phyloP scores from a whole-genome alignment of 345 rosid species.

The Camelina laxa region DNA sequence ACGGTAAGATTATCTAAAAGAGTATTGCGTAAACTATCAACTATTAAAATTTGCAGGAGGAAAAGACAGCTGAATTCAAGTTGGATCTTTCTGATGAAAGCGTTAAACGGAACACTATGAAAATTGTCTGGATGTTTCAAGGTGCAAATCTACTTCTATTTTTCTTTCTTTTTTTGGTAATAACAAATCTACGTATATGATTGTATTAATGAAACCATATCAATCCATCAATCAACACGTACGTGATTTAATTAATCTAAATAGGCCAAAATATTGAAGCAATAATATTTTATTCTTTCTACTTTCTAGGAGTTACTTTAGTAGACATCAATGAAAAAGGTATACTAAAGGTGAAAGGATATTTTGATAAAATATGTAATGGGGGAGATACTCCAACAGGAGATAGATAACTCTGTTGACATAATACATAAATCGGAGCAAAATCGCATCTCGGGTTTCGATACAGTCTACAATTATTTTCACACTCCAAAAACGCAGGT shows the following conservation, averaged over 20 bases:
- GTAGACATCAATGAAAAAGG: constrained; percentile 3
- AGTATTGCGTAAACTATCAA: constrained; percentile 4
- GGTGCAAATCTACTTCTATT: not conserved
- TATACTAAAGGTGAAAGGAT: not conserved
- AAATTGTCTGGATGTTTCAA: not conserved
- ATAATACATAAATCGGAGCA: not conserved
- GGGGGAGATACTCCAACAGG: not conserved
- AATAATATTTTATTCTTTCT: not conserved
- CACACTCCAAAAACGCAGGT: not conserved
- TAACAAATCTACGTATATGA: not conserved
- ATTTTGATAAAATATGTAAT: not conserved
- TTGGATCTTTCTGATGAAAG: constrained; percentile 5
- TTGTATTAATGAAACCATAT: not conserved
- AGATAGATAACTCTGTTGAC: not conserved
- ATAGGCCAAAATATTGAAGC: no score
- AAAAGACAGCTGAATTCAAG: not conserved
- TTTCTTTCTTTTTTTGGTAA: no score
- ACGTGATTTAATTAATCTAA: no score
- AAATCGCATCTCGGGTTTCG: not conserved
- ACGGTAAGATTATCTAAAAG: not conserved
- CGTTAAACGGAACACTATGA: not conserved
- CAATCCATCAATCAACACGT: not conserved
- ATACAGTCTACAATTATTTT: not conserved
- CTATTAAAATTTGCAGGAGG: constrained; percentile 9
- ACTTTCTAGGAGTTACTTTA: not conserved